Base-by-base conservation (phyloP, 805 yeast species). In the Cyberlindnera saturnus region DNA sequence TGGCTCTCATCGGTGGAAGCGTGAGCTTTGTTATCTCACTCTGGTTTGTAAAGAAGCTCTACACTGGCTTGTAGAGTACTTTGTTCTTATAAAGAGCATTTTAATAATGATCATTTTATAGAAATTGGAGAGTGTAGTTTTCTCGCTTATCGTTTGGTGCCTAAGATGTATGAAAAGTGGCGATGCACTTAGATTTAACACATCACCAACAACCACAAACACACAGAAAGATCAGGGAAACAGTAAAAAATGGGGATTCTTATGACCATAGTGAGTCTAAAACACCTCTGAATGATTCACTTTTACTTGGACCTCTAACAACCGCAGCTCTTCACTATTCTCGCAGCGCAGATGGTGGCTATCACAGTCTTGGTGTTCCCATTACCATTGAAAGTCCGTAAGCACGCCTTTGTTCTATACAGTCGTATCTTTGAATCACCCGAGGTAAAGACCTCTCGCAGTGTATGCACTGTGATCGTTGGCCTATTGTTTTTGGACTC, bases 401-500 rank as follows among this genome's bases (percentile, higher is more conserved):
- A 62, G 42, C 62, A 61, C n/a, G 54, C 75, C 13, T 69, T 73
- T 37, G 54, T 58, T n/a, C 30, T 64, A 1, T 66, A 70, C 43
- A 58, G 63, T 35, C 54, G 56, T 11, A 50, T 72, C 31, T 61
- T 63, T 40, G 52, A 56, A 20, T 63, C 62, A 31, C 62, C 60
- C 29, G 74, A 79, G 51, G 62, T 70, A 42, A 69, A 63, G 46
- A 75, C 79, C 0, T 71, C 75, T 0, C 52, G 67, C 11, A 55
- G 56, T 2, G 76, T 80, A 38, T 51, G 67, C 11, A 57, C 65
- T 1, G 50, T 63, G 1, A 57, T 80, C 7, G 71, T 80, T 42
- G 62, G 66, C 5, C 51, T 79, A 45, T 68, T 78, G 53, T 79
- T 80, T 51, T 39, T 68, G 14, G 86, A 80, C 53, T 77, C 84